Base-by-base conservation (phyloP, 805 yeast species). In the Yueomyces sp. region DNA sequence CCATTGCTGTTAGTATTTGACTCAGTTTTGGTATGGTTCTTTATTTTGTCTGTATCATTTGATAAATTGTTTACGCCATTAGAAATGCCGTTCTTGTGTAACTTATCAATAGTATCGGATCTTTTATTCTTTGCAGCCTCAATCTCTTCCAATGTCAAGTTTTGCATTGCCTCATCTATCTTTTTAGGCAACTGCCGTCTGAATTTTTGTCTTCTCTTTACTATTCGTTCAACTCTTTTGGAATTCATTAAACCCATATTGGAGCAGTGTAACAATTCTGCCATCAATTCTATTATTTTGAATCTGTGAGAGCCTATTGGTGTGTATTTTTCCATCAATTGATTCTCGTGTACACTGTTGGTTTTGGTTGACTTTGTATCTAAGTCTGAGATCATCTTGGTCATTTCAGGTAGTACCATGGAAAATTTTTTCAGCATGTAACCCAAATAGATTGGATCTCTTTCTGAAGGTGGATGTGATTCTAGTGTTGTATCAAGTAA, bases 251-350 rank as follows among this genome's bases (percentile, higher is more conserved):
- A 69, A 0, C 82, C 85, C 97, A 92, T 92, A 64, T 92, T 92
- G n/a, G 96, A 86, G 58, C 99, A 92, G 63, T 92, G 98, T 45
- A 92, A 70, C 37, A 92, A 69, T 56, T 92, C 99, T 0, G 98
- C 98, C 41, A 92, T 77, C 42, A 92, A 67, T 63, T 92, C 99
- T 47, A 95, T 80, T 28, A 92, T 75, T 56, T 87, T 85, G 64
- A 92, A 88, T 33, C 85, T 83, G 42, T 66, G 67, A 9, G n/a
- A 47, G 77, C 57, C 27, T 62, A 62, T 46, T 19, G 19, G 19
- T 52, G 66, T 9, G 38, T 39, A 3, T 38, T 43, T 4, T 43
- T 40, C 31, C 44, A 46, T 30, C 6, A 30, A 6, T 30, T 6
- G 33, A 9, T 6, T 6, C 6, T 30, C 33, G 9, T 6, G 6